Evolutionary conservation across 73 alveolate genomes (phyloP), one percentile per base, ranked within the genome.

Genomic region (Stentor roeselii): DNA sequence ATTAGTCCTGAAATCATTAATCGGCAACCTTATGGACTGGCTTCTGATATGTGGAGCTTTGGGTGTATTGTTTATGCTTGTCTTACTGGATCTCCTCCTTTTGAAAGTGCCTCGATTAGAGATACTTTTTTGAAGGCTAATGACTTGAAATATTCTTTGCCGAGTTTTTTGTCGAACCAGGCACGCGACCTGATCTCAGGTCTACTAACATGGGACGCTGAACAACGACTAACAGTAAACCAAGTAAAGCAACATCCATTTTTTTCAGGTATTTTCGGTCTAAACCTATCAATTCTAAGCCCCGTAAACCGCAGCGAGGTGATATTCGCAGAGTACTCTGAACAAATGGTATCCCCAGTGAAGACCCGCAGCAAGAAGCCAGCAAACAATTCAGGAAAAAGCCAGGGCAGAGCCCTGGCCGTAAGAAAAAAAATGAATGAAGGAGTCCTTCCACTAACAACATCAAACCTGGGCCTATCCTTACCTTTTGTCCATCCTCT

Each of bases 1-100:
- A 93, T 96, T 32, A 94, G 98, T 40, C 99, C 99, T 36, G 84
- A 76, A 41, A 40, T 76, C 21, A 35, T 76, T 6, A 39, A 76
- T 2, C 34, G 74, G 60, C 74, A 76, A 35, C 60, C 60, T 27
- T 76, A 76, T 2, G 74, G 74, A 15, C 37, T 39, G 6, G 74
- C 60, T 14, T 15, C 84, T n/a, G 84, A 76, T 39, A 14, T 76
- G 30, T 76, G 84, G 39, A 37, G 82, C 34, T 37, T 76, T 27
- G 84, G 84, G 39, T 76, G 84, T 76, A 41, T 76, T 21, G 67
- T 76, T 1, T 76, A n/a, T 41, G 84, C 78, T 35, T 41, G 60
- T 35, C 84, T 76, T 39, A 76, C 84, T 21, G 84, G 84, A 37
- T 21, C 15, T 35, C 84, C 84, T 0, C 84, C 84, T 2, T 76